Conservation (phyloP, 148 eudicot species). For the Polygonum aviculare region DNA sequence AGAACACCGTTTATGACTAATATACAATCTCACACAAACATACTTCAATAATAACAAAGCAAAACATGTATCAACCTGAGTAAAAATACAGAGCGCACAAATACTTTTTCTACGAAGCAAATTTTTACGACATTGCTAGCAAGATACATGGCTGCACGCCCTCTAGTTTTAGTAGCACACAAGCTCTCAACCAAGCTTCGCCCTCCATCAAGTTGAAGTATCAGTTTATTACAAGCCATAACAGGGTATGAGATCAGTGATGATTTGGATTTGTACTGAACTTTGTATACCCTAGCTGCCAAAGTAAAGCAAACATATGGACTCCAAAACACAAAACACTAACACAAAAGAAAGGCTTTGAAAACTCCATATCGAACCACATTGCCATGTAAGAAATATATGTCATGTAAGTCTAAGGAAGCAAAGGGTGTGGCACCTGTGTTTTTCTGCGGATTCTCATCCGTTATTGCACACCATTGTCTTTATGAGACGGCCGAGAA, state of each 20-base stretch:
- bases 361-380: neutral
- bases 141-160: neutral
- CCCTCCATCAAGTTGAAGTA: neutral
- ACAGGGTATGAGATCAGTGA: neutral
- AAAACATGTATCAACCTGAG: neutral
- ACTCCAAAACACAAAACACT: neutral
- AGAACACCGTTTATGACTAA: neutral
- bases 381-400: neutral
- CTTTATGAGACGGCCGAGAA: slow-evolving; percentile 4
- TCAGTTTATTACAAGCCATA: neutral
- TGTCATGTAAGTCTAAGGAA: neutral
- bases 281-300: neutral
- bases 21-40: neutral
- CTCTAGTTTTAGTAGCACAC: neutral
- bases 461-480: neutral
- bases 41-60: neutral
- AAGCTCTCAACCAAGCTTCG: neutral
- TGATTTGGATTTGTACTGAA: neutral
- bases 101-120: neutral
- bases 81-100: neutral
- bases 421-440: neutral
- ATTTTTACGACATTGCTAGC: neutral
- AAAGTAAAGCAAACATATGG: no score
- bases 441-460: neutral
- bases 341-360: no score